Evolutionary conservation across 148 eudicot species (phyloP), one percentile per base, ranked within the genome.

Genomic region (Oxyria digyna): DNA sequence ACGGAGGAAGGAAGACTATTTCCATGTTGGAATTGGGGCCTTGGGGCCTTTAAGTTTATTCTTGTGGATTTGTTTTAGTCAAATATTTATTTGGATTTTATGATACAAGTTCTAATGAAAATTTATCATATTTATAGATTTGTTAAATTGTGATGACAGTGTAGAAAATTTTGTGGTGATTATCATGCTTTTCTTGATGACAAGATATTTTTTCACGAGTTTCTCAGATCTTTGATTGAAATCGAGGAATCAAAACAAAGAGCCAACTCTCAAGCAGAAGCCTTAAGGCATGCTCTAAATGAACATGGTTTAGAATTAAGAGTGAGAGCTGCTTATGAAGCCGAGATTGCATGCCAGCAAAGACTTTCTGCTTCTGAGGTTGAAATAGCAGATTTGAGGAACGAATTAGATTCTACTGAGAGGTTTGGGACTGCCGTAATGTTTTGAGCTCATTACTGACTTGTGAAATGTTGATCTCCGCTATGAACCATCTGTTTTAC

Each of bases 311-410:
- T 93, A 49, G 96, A 89, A 82, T 82, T 93, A 74, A 83, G 98
- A 78, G 80, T 93, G 42, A 93, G 81, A 82, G 96, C 98, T 71
- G 96, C 96, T 64, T 83, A 86, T 79, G 98, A 93, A 85, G 95
- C 98, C 20, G 96, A 89, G 78, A 83, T 84, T 74, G 96, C 96
- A 74, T 93, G 87, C 83, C 91, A 82, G 74, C 82, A 77, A 74
- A 82, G 98, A 62, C 84, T 93, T 20, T 80, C 87, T 74, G 80
- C 82, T 77, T 95, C 96, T 45, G 95, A 89, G 84, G 87, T 95
- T 73, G 98, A 93, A 83, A 86, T 89, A 69, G 85, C 85, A 72
- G 95, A 87, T 74, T 69, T 93, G 72, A 79, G 92, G 81, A 85
- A 72, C 72, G 81, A 85, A 76, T 74, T 88, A 64, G 98, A 93